Evolutionary conservation across 2,329 filamentous ascomycete genomes (phyloP).

Genomic region (Aspergillus pseudotamarii): DNA sequence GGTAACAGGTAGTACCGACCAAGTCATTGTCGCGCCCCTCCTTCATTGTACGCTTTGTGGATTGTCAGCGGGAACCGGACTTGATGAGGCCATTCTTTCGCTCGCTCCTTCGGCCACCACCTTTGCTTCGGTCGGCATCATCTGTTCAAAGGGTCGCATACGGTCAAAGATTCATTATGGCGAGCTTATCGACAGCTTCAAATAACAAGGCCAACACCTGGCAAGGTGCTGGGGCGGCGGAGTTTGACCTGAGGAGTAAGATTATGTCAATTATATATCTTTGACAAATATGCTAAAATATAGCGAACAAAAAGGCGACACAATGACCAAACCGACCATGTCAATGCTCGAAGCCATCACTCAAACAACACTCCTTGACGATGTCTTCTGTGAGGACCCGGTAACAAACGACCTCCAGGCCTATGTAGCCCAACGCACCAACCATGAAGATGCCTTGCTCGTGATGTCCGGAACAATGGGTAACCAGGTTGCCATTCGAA

Average conservation of each 20-base stretch:
- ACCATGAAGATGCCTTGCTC: conserved; percentile 76
- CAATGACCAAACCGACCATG: conserved; percentile 73
- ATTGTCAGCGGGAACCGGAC: not conserved
- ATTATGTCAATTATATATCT: not conserved
- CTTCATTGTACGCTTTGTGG: not conserved
- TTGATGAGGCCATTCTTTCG: conserved; percentile 17
- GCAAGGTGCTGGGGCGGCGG: conserved; percentile 54
- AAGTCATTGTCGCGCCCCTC: not conserved
- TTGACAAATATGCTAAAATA: conserved; percentile 1
- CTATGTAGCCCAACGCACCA: conserved; percentile 71
- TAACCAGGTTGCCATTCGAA: conserved; percentile 81
- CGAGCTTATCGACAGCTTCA: conserved; percentile 22
- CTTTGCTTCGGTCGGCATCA: conserved; percentile 5
- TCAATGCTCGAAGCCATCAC: conserved; percentile 82
- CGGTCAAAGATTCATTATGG: conserved; percentile 23
- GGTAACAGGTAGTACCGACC: not conserved
- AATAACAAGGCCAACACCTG: conserved; percentile 34
- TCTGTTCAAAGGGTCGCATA: conserved; percentile 11
- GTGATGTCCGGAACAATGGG: conserved; percentile 93
- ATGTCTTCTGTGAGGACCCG: conserved; percentile 79
- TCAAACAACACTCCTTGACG: conserved; percentile 75
- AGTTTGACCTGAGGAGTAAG: conserved; percentile 59
- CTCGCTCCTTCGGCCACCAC: conserved; percentile 15
- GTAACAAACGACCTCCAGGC: conserved; percentile 76
- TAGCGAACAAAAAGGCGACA: conserved; percentile 56